Evolutionary conservation across 2,329 filamentous ascomycete genomes (phyloP).

Genomic region (Aaosphaeria pasadenensis): DNA sequence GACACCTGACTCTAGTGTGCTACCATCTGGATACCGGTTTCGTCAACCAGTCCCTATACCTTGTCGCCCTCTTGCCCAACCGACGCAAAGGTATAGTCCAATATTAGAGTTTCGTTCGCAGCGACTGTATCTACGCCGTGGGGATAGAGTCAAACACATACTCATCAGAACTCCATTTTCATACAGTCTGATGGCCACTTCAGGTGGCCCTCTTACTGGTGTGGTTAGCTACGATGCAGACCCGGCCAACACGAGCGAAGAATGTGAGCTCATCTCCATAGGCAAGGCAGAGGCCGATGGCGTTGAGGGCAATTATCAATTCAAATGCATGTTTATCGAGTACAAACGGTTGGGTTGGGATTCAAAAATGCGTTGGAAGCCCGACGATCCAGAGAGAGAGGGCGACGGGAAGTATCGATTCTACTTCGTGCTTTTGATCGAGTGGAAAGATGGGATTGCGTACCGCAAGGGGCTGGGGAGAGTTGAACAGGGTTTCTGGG

Average conservation of each 20-base stretch:
- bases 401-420: too few species aligned
- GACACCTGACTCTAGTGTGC: neutral
- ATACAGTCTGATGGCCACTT: neutral
- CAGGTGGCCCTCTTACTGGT: too few species aligned
- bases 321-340: too few species aligned
- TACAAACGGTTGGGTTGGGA: too few species aligned
- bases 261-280: neutral
- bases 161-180: neutral
- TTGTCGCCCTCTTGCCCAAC: neutral
- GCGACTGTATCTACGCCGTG: neutral
- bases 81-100: neutral
- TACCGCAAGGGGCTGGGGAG: neutral
- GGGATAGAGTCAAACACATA: too few species aligned
- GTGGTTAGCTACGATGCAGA: neutral
- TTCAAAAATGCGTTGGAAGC: too few species aligned
- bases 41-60: neutral
- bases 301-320: too few species aligned
- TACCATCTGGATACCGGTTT: neutral
- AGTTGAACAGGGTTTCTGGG: neutral
- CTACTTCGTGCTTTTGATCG: neutral
- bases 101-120: neutral
- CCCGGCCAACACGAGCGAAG: neutral
- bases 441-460: neutral
- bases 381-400: too few species aligned
- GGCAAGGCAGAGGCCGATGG: neutral